Base-by-base conservation (phyloP, 2,329 filamentous ascomycete genomes). In the Pseudocercospora pini-densiflorae region DNA sequence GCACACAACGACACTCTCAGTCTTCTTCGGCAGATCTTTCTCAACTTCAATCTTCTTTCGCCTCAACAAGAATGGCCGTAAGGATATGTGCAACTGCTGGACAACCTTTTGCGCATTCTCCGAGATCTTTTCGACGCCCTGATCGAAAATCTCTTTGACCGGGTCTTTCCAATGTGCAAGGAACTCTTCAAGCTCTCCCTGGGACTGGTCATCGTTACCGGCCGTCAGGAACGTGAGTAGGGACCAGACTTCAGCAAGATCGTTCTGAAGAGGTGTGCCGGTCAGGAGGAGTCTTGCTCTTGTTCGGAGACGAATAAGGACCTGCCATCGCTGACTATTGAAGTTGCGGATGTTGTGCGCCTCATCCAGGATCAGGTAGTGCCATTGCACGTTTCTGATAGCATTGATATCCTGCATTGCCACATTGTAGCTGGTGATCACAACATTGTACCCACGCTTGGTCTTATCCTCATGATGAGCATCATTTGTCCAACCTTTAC, bases 331-430 rank as follows among this genome's bases (percentile, higher is more conserved):
- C 78, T 97, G 94, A 1, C 94, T 97, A 75, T 97, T 94, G 84
- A 98, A 99, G 79, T 99, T 99, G 77, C 99, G 98, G 85, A 99
- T 99, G 80, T 99, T 98, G 82, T 99, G 95, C 0, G 96, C 95
- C 81, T 99, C 95, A 73, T 99, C 95, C 1, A 99, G 87, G 70
- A 99, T 94, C 87, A 99, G 93, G 79, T 98, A 99, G 77, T 98
- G 94, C 96, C 96, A 99, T 61, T 89, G 88, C 36, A 94, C 89
- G 68, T 94, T 89, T 77, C 97, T 95, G 81, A 99, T 96, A 0
- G 97, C 93, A 72, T 94, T 91, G 70, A 95, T 91, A 76, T 99
- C 96, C 76, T 97, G 93, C 16, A 98, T 85, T 6, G 98, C 94
- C 57, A 99, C 89, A 74, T 99, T 94, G 77, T 99, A 99, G 0